Percentiles rank a stretch among this genome's conserved stretches.
Conservation (phyloP, 1,284 basidiomycete species). For the Trichosporon asahii region DNA sequence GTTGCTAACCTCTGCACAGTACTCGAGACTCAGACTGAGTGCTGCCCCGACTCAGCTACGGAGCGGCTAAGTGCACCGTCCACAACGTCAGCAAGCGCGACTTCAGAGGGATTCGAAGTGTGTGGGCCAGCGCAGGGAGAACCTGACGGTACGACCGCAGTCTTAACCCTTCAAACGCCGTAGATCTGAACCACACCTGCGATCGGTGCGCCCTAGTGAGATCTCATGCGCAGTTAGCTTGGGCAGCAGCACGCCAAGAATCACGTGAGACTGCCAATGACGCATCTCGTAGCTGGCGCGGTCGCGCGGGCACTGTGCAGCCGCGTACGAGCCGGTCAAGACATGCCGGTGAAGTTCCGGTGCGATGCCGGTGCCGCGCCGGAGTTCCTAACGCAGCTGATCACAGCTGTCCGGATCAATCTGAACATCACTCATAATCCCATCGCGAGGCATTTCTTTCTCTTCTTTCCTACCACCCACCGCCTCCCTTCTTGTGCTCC, state of each 20-base stretch:
- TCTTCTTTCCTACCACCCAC: not conserved
- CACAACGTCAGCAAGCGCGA: not conserved
- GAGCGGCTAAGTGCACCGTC: not conserved
- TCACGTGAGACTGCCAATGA: not conserved
- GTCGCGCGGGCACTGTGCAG: not conserved
- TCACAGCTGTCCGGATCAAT: too few species aligned
- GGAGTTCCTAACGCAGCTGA: too few species aligned
- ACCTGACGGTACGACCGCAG: not conserved
- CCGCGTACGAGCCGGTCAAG: too few species aligned
- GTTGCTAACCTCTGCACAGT: too few species aligned
- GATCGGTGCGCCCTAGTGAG: too few species aligned
- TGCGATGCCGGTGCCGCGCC: too few species aligned
- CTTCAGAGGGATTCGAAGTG: not conserved
- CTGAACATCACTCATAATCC: not conserved
- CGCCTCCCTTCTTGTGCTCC: not conserved
- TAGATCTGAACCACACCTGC: too few species aligned
- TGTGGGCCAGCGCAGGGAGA: not conserved
- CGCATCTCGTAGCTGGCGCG: not conserved
- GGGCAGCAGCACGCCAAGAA: too few species aligned
- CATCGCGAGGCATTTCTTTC: not conserved
- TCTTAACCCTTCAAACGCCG: too few species aligned
- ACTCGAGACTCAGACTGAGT: not conserved
- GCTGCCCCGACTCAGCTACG: not conserved
- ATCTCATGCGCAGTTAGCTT: too few species aligned
- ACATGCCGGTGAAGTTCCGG: not conserved